Evolutionary conservation across 1,284 basidiomycete genomes (phyloP), one percentile per base, ranked within the genome.

Genomic region (Ustilago sp.): DNA sequence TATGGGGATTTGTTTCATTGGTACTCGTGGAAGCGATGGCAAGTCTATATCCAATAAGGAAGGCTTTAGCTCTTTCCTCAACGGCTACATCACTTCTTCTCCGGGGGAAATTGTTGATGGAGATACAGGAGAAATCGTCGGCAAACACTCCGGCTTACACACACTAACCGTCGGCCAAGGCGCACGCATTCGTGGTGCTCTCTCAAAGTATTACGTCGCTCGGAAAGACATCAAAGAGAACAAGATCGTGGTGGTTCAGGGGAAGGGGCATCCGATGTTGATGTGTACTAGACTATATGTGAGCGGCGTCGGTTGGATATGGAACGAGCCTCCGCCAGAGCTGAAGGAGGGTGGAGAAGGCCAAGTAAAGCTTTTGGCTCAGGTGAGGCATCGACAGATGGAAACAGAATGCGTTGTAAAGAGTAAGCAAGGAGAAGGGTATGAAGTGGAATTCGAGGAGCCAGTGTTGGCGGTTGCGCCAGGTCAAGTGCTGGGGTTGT

Each of bases 1-100:
- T 86, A 96, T 98, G 92, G 96, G 96, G 0, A 90, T 98, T n/a
- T 98, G 96, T 84, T 98, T 98, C 79, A 92, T 98, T 8, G 96
- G 95, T 32, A 69, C 84, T n/a, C 74, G 84, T 2, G 95, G 86
- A 0, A 66, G 64, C 23, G 59, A 73, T 52, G 59, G 38, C 31
- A 63, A 67, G 11, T 43, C 48, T 1, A 31, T 64, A 4, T 60
- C 57, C 36, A 68, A 73, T 36, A 68, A 43, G 6, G 51, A 68
- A n/a, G 75, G 66, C 2, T 79, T 76, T 50, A 68, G 48, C 8
- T 43, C 62, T 8, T 75, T 69, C 53, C 68, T 71, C 51, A 59
- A 91, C 2, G 89, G 92, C 59, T 98, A 98, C 82, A 89, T 96
- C 11, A 85, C 89, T 0, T 89, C 92, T 0, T 89, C 89, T 0